Base-by-base conservation (phyloP, 2,329 filamentous ascomycete genomes). In the Phaeomoniella chlamydospora region DNA sequence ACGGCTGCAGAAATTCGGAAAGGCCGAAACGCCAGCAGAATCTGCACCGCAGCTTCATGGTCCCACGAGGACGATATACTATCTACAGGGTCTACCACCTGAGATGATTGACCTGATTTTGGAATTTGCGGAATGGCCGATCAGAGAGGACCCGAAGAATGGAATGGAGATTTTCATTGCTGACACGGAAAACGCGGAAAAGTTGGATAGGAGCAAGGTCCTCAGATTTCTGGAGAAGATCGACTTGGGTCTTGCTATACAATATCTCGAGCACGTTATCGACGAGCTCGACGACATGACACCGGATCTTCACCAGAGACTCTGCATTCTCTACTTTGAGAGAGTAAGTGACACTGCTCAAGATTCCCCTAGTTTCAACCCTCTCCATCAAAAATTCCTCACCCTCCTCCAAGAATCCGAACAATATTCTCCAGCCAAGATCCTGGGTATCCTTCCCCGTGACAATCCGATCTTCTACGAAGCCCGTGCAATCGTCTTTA, bases 151-250 rank as follows among this genome's bases (percentile, higher is more conserved):
- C 42, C 74, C 85, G 0, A 68, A 75, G 2, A 61, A 84, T 29
- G 87, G 81, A 3, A 92, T 98, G 80, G 85, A 94, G 44, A 72
- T 98, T 0, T 98, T 98, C 56, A 61, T 90, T 0, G 84, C 83
- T 1, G 90, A 98, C 53, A 90, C 85, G 1, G 85, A 94, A 52
- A 96, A 96, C 49, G 87, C 90, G 1, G 90, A 96, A 62, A 85
- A 77, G 0, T 58, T 98, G 9, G 86, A 88, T 2, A 71, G 88
- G 30, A 72, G 82, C 18, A 71, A 64, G 36, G 82, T 98, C 0
- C 65, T 88, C 2, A 62, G 68, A 2, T 96, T 88, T 49, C 61
- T 98, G 3, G 68, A 74, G 30, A 59, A 62, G 0, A 74, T 93
- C 19, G 77, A 92, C 47, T 51, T 65, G 6, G 66, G 68, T 31